phyloP scores from a whole-genome alignment of 345 rosid genomes.

The Salix purpurea region DNA sequence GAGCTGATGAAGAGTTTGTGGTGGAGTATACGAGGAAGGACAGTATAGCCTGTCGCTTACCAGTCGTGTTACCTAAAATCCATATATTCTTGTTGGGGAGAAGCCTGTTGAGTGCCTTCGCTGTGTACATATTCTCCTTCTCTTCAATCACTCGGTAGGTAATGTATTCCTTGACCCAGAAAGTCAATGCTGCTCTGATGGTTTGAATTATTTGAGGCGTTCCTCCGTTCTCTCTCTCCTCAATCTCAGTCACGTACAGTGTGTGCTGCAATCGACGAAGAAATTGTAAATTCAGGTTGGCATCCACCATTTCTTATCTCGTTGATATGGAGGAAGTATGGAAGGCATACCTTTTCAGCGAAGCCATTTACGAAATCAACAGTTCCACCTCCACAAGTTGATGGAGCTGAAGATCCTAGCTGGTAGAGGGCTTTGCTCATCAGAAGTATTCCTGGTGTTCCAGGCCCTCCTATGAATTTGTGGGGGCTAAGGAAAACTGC shows the following conservation, averaged over 20 bases:
- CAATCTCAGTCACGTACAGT: constrained; percentile 39
- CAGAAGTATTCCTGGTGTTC: constrained; percentile 52
- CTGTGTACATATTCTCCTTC: constrained; percentile 32
- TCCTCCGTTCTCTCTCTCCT: constrained; percentile 54
- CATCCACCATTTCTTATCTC: not conserved
- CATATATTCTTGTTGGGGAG: constrained; percentile 35
- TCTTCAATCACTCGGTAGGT: constrained; percentile 30
- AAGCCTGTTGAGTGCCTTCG: constrained; percentile 41
- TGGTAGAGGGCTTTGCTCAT: constrained; percentile 47
- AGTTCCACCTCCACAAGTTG: constrained; percentile 67
- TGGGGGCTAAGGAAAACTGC: constrained; percentile 53
- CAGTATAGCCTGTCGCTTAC: constrained; percentile 39
- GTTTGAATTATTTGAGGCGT: constrained; percentile 60
- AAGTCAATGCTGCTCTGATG: constrained; percentile 48
- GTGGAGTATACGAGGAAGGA: constrained; percentile 49
- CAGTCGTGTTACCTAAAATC: constrained; percentile 41
- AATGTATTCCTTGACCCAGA: constrained; percentile 56
- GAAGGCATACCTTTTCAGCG: constrained; percentile 37
- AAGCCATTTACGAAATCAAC: constrained; percentile 53
- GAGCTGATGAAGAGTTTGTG: constrained; percentile 1
- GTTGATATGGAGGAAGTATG: not conserved
- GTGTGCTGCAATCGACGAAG: constrained; percentile 44
- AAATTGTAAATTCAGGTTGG: not conserved
- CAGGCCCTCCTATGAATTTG: constrained; percentile 62
- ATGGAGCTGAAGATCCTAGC: constrained; percentile 44